Evolutionary conservation across 1,139 yeast genomes (phyloP).

Genomic region (Saccharomyces hybrid): DNA sequence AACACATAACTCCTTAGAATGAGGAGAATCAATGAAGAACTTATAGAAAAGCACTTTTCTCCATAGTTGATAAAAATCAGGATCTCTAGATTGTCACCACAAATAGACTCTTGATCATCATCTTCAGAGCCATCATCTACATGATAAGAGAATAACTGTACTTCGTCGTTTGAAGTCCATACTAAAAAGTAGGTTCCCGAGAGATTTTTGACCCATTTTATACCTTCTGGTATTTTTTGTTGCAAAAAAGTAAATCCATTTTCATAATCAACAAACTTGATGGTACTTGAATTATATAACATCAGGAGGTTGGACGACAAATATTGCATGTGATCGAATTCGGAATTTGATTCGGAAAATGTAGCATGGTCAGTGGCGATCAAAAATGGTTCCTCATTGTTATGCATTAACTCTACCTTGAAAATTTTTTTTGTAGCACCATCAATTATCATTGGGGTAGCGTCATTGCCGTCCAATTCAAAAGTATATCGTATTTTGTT

Average conservation of each 20-base stretch:
- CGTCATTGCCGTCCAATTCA: slow-evolving; percentile 6
- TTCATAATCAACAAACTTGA: slow-evolving; percentile 23
- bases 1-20: slow-evolving; percentile 16
- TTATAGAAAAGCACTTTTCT: slow-evolving; percentile 24
- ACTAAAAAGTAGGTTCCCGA: slow-evolving; percentile 17
- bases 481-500: slow-evolving; percentile 12
- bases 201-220: slow-evolving; percentile 14
- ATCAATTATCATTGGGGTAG: slow-evolving; percentile 16
- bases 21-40: slow-evolving; percentile 16
- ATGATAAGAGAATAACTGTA: slow-evolving; percentile 19
- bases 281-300: slow-evolving; percentile 10
- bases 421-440: slow-evolving; percentile 19
- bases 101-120: slow-evolving; percentile 16
- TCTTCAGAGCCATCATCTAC: slow-evolving; percentile 20
- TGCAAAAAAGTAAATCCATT: slow-evolving; percentile 25
- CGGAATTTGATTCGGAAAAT: slow-evolving; percentile 18
- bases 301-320: slow-evolving; percentile 19
- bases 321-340: slow-evolving; percentile 14
- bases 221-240: slow-evolving; percentile 18
- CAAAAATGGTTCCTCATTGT: slow-evolving; percentile 9
- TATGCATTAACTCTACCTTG: slow-evolving; percentile 8
- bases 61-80: slow-evolving; percentile 20
- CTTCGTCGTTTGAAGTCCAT: slow-evolving; percentile 16
- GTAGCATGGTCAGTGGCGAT: slow-evolving; percentile 12
- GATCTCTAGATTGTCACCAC: slow-evolving; percentile 16